Percentiles rank a stretch among this genome's conserved stretches.
These are phyloP conservation scores for Aspergillus sp. DNA, from an alignment of 2,329 filamentous ascomycete genomes.

Conservation along the genomic window DNA sequence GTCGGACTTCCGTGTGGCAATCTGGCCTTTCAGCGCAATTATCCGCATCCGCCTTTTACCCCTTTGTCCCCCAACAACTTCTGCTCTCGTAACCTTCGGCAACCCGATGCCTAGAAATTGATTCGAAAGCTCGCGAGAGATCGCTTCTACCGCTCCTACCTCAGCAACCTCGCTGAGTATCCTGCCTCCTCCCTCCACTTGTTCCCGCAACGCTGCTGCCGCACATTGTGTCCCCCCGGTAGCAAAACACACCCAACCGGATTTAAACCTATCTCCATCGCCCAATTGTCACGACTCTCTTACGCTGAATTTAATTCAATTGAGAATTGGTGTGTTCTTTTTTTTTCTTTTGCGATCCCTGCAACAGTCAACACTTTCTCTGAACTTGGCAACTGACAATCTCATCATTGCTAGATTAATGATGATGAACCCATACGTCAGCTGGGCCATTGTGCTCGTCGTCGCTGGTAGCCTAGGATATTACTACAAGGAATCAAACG, in stretches of 20 bases:
- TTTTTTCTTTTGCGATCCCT: background rate
- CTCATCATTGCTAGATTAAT: slow-evolving; percentile 13
- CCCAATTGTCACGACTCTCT: slow-evolving; percentile 11
- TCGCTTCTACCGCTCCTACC: slow-evolving; percentile 9
- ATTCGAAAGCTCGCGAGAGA: slow-evolving; percentile 14
- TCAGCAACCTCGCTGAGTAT: background rate
- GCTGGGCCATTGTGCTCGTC: slow-evolving; percentile 45
- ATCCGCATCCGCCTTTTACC: slow-evolving; percentile 5
- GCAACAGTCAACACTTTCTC: background rate
- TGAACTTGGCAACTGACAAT: background rate
- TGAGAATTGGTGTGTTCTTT: slow-evolving; percentile 4
- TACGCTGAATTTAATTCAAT: slow-evolving; percentile 8
- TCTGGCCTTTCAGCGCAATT: slow-evolving; percentile 21
- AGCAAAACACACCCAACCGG: background rate
- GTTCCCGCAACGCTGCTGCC: background rate
- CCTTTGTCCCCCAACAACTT: slow-evolving; percentile 15
- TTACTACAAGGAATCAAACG: slow-evolving; percentile 40
- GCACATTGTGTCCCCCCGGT: background rate
- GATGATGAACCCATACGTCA: slow-evolving; percentile 46
- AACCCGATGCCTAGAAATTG: slow-evolving; percentile 15
- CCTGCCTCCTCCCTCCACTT: background rate
- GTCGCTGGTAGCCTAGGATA: slow-evolving; percentile 42
- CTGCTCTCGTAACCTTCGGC: slow-evolving; percentile 6
- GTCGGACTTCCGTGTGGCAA: slow-evolving; percentile 15
- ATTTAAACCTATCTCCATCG: background rate